A percentile compares a stretch with the other conserved stretches of the same genome.
phyloP scores from a whole-genome alignment of 2,329 filamentous ascomycete genomes.

The Ophiostoma sp. region DNA sequence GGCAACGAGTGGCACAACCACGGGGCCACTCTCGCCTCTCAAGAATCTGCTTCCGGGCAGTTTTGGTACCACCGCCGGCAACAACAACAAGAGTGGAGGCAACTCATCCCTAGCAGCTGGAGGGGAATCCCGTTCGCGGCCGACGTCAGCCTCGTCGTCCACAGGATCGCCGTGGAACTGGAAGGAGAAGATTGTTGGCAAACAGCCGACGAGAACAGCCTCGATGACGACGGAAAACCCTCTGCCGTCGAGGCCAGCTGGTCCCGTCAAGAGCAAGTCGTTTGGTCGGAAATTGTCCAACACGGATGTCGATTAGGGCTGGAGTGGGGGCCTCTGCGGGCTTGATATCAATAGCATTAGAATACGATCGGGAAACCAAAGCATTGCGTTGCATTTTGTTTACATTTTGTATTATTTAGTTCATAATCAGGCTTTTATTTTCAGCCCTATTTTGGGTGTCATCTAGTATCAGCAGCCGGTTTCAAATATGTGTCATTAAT shows the following conservation, averaged over 20 bases:
- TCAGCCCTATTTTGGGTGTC: neutral
- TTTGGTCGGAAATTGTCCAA: neutral
- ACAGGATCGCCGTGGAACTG: conserved; percentile 20
- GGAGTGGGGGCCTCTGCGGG: neutral
- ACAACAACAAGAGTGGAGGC: neutral
- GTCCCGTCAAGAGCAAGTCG: neutral
- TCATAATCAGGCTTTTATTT: neutral
- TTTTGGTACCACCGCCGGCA: neutral
- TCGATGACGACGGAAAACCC: neutral
- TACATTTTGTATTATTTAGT: neutral
- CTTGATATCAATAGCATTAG: neutral
- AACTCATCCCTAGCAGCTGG: neutral
- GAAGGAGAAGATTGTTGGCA: conserved; percentile 22
- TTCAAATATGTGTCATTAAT: neutral
- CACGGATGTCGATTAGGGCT: neutral
- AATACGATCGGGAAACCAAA: neutral
- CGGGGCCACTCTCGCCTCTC: conserved; percentile 20
- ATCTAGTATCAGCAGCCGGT: neutral
- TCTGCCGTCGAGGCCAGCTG: neutral
- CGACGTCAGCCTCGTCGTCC: neutral
- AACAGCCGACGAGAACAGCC: conserved; percentile 13
- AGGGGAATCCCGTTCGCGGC: neutral
- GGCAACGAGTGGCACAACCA: conserved; percentile 19
- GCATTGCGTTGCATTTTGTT: neutral
- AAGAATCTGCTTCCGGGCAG: neutral